Evolutionary conservation across 2,329 filamentous ascomycete genomes (phyloP).

Genomic region (Aspergillus chevalieri): DNA sequence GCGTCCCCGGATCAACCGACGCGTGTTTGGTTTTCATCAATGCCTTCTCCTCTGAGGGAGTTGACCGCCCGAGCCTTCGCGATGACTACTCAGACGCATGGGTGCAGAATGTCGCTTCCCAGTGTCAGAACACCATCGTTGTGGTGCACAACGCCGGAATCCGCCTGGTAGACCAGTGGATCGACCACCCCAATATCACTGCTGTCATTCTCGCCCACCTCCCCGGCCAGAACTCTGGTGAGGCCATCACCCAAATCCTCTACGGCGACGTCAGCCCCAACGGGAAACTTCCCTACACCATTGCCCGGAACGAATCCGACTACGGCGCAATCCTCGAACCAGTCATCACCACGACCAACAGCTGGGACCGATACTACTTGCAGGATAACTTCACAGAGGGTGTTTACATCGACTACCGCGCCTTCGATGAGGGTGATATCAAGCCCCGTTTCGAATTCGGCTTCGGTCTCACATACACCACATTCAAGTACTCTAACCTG

Average conservation of each 20-base stretch:
- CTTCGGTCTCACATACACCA: constrained; percentile 55
- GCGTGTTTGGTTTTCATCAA: constrained; percentile 21
- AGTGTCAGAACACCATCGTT: constrained; percentile 83
- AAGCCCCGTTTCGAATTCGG: constrained; percentile 56
- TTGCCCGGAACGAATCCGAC: constrained; percentile 45
- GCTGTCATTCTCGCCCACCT: constrained; percentile 68
- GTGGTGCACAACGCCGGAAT: constrained; percentile 79
- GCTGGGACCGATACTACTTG: constrained; percentile 32
- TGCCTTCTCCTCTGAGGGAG: constrained; percentile 12
- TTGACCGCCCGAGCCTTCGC: constrained; percentile 11
- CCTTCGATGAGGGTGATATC: constrained; percentile 43
- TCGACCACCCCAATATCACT: constrained; percentile 59
- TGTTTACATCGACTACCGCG: constrained; percentile 52
- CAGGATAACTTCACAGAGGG: constrained; percentile 56
- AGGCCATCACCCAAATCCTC: constrained; percentile 63
- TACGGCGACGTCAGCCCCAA: constrained; percentile 59
- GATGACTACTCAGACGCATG: constrained; percentile 17
- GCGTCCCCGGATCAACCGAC: constrained; percentile 1
- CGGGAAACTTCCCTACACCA: constrained; percentile 55
- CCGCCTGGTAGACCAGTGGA: constrained; percentile 61
- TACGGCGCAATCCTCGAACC: constrained; percentile 47
- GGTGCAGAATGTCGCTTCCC: constrained; percentile 65
- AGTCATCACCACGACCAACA: constrained; percentile 37
- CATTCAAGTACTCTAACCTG: constrained; percentile 51
- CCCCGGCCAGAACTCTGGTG: constrained; percentile 66